These are phyloP conservation scores for Penicillium manginii DNA, from an alignment of 495 filamentous ascomycete species.

Conservation along the genomic window DNA sequence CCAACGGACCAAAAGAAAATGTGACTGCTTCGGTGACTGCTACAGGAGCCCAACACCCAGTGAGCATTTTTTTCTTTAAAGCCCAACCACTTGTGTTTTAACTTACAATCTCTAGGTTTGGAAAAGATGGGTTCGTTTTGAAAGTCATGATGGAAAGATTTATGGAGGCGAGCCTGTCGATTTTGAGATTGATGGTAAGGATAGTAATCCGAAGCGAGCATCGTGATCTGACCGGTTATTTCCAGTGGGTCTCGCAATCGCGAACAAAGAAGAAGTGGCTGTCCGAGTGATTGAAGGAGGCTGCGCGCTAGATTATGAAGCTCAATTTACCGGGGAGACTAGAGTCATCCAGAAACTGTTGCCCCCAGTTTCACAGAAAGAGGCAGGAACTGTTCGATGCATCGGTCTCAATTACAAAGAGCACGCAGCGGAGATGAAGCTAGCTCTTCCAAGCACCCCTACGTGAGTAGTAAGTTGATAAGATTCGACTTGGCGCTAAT, in stretches of 20 bases:
- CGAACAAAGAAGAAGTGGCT: neutral
- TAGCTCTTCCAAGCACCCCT: constrained; percentile 23
- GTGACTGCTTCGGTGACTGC: neutral
- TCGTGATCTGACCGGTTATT: neutral
- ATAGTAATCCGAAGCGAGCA: neutral
- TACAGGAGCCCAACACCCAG: neutral
- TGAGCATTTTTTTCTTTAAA: neutral
- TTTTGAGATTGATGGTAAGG: constrained; percentile 13
- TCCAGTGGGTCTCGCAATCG: constrained; percentile 13
- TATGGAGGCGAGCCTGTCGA: constrained; percentile 19
- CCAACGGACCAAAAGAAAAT: neutral
- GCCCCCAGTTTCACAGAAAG: constrained; percentile 15
- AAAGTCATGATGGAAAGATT: constrained; percentile 13
- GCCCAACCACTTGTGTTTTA: neutral
- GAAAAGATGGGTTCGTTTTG: constrained; percentile 4
- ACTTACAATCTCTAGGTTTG: neutral
- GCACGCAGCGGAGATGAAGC: constrained; percentile 43
- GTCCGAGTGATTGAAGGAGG: constrained; percentile 9
- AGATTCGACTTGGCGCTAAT: neutral
- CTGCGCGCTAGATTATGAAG: constrained; percentile 14
- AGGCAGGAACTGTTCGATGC: constrained; percentile 32
- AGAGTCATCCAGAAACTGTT: constrained; percentile 9
- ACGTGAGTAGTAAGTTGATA: constrained; percentile 5
- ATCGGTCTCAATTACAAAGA: constrained; percentile 48
- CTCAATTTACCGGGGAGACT: constrained; percentile 12